Percentiles rank a stretch among this genome's conserved stretches.
These are phyloP conservation scores for Gossypioides kirkii DNA, from an alignment of 345 rosid genomes.

Conservation along the genomic window DNA sequence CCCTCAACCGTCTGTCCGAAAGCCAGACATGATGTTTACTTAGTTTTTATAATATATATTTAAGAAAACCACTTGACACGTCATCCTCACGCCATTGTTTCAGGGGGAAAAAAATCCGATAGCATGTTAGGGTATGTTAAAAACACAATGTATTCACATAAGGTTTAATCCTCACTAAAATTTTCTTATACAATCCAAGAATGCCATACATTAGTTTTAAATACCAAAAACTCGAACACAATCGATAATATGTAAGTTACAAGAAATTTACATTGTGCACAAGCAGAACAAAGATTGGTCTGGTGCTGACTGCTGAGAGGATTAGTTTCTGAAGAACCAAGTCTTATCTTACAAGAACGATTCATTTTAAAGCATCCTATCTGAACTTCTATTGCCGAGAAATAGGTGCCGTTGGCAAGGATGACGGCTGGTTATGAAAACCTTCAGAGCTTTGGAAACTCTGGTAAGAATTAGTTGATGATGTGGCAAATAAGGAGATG, in stretches of 20 bases:
- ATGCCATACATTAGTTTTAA: constrained; percentile 4
- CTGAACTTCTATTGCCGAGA: constrained; percentile 48
- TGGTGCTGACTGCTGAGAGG: neutral
- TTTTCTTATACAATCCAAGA: constrained; percentile 11
- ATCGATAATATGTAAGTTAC: constrained; percentile 11
- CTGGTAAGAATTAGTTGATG: constrained; percentile 50
- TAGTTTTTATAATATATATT: too few species aligned
- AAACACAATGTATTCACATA: too few species aligned
- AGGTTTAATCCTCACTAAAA: neutral
- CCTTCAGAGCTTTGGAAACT: constrained; percentile 68
- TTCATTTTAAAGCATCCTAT: neutral
- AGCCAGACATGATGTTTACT: too few species aligned
- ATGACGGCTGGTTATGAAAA: constrained; percentile 53
- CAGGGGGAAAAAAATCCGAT: too few species aligned
- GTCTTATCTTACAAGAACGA: neutral
- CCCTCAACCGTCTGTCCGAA: too few species aligned
- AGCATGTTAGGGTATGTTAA: too few species aligned
- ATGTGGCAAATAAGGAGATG: constrained; percentile 35
- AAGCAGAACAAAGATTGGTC: constrained; percentile 13
- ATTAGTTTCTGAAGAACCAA: constrained; percentile 10
- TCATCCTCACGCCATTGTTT: constrained; percentile 29
- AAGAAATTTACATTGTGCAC: constrained; percentile 33
- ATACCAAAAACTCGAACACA: constrained; percentile 1
- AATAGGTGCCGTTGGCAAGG: constrained; percentile 57
- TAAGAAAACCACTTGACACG: neutral